phyloP scores from a whole-genome alignment of 2,329 filamentous ascomycete species.

The Chrysoporthe deuterocubensis region DNA sequence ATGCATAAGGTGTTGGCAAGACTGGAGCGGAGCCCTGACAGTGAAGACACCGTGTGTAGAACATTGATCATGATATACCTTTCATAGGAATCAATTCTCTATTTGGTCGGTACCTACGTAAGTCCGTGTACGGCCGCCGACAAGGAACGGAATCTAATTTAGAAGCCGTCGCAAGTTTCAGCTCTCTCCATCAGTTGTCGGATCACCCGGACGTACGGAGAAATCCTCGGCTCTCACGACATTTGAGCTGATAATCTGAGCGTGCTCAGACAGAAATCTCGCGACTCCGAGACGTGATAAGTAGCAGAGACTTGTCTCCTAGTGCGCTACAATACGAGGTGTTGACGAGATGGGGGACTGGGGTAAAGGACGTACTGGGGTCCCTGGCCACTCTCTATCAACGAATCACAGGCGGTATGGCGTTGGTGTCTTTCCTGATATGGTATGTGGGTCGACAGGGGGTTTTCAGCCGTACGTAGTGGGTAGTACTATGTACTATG shows the following conservation, averaged over 20 bases:
- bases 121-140: too few relatives aligned
- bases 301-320: background rate
- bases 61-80: too few relatives aligned
- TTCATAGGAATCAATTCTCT: too few relatives aligned
- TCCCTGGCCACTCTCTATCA: background rate
- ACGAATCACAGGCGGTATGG: background rate
- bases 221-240: background rate
- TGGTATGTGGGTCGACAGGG: slow-evolving; percentile 6
- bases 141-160: too few relatives aligned
- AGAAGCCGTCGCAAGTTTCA: background rate
- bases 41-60: too few relatives aligned
- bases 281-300: background rate
- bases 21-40: too few relatives aligned
- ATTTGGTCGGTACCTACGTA: too few relatives aligned
- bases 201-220: background rate
- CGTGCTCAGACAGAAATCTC: background rate
- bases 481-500: background rate
- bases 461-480: background rate
- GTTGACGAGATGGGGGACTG: background rate
- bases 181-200: background rate
- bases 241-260: background rate
- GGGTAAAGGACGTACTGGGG: background rate
- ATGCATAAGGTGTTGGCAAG: too few relatives aligned
- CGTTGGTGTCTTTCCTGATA: background rate
- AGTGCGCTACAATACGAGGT: background rate